phyloP scores from a whole-genome alignment of 768 basidiomycete genomes.

The Auriculariales sp. region DNA sequence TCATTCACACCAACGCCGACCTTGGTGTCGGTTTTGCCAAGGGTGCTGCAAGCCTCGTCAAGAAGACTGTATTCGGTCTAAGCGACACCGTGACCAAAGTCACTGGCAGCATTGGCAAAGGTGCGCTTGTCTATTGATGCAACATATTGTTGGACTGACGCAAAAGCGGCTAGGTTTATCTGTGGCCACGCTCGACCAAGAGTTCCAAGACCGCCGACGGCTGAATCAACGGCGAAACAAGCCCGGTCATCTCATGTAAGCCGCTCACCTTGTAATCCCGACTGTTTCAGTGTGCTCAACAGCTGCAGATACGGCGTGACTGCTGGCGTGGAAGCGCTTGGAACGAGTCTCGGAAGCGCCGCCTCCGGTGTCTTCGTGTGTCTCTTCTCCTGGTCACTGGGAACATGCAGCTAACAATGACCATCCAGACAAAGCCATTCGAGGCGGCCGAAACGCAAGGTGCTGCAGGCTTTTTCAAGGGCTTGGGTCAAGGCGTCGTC shows the following conservation, averaged over 20 bases:
- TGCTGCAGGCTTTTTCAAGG: slow-evolving; percentile 94
- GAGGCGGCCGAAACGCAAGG: slow-evolving; percentile 94
- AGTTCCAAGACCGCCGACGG: slow-evolving; percentile 81
- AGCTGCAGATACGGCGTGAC: slow-evolving; percentile 76
- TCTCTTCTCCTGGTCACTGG: not conserved
- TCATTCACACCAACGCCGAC: slow-evolving; percentile 90
- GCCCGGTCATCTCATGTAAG: slow-evolving; percentile 86
- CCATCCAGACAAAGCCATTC: slow-evolving; percentile 75
- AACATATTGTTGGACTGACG: not conserved
- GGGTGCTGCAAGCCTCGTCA: slow-evolving; percentile 95
- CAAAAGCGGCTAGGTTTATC: slow-evolving; percentile 53
- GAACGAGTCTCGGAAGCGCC: slow-evolving; percentile 87
- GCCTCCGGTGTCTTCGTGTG: slow-evolving; percentile 86
- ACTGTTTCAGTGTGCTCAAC: slow-evolving; percentile 2
- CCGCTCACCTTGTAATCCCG: not conserved
- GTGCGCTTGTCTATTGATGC: slow-evolving; percentile 20
- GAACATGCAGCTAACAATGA: not conserved
- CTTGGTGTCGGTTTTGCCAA: slow-evolving; percentile 90
- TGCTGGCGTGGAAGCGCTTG: slow-evolving; percentile 87
- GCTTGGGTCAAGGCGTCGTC: slow-evolving; percentile 89
- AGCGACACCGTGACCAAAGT: slow-evolving; percentile 97
- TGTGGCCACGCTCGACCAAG: slow-evolving; percentile 90
- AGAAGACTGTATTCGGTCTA: slow-evolving; percentile 95
- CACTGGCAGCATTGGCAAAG: slow-evolving; percentile 94
- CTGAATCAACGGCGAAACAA: slow-evolving; percentile 86